phyloP scores from a whole-genome alignment of 495 filamentous ascomycete species.

The Penicillium odoratum region DNA sequence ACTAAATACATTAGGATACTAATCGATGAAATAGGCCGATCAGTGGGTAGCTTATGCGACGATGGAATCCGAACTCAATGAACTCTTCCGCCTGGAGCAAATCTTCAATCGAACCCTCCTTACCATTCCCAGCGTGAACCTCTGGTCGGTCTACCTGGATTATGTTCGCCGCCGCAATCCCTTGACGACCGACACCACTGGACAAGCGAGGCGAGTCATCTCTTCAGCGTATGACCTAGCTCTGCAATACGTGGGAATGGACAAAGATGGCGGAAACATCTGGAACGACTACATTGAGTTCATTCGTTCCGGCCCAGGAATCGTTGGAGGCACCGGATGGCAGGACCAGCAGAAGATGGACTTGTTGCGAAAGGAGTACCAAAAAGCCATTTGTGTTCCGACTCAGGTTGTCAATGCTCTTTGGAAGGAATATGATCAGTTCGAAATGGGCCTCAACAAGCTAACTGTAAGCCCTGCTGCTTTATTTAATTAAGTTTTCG shows the following conservation, averaged over 20 bases:
- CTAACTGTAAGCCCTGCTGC: slow-evolving; percentile 57
- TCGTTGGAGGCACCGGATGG: slow-evolving; percentile 81
- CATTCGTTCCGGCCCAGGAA: slow-evolving; percentile 80
- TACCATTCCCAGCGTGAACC: slow-evolving; percentile 70
- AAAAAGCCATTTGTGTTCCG: slow-evolving; percentile 81
- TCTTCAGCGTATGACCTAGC: slow-evolving; percentile 87
- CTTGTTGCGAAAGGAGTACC: slow-evolving; percentile 82
- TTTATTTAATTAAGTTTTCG: slow-evolving; percentile 17
- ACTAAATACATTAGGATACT: background rate
- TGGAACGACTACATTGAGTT: slow-evolving; percentile 95
- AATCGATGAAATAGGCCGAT: slow-evolving; percentile 63
- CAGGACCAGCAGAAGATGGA: slow-evolving; percentile 99
- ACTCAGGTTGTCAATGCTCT: slow-evolving; percentile 74
- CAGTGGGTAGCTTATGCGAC: slow-evolving; percentile 82
- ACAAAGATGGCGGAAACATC: slow-evolving; percentile 85
- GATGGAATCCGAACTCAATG: slow-evolving; percentile 83
- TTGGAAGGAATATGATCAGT: slow-evolving; percentile 97
- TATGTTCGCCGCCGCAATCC: slow-evolving; percentile 92
- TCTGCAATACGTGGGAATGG: slow-evolving; percentile 82
- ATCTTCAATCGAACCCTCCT: slow-evolving; percentile 77
- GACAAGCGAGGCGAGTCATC: slow-evolving; percentile 71
- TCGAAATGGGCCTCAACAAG: slow-evolving; percentile 92
- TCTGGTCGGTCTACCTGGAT: slow-evolving; percentile 93
- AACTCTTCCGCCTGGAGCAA: slow-evolving; percentile 71
- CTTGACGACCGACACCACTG: slow-evolving; percentile 74